Evolutionary conservation across 805 yeast species (phyloP).

Genomic region (Candida adriatica): DNA sequence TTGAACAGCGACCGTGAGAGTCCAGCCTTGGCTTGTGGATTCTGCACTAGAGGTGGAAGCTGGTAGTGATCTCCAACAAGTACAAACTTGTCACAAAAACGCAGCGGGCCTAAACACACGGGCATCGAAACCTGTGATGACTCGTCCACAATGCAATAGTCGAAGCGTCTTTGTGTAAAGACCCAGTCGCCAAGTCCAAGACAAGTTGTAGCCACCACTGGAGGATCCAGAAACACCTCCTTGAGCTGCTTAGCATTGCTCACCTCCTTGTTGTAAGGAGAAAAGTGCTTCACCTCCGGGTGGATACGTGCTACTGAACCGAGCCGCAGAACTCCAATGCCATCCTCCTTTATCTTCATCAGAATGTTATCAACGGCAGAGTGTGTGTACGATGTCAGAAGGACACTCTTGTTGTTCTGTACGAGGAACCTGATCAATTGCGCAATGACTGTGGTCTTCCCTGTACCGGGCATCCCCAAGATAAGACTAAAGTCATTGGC

Average conservation of each 20-base stretch:
- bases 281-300: conserved; percentile 46
- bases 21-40: conserved; percentile 53
- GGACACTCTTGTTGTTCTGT: conserved; percentile 53
- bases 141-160: conserved; percentile 92
- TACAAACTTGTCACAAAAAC: conserved; percentile 70
- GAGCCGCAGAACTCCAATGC: conserved; percentile 52
- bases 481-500: conserved; percentile 74
- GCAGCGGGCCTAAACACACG: conserved; percentile 78
- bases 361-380: conserved; percentile 94
- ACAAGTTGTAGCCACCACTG: conserved; percentile 85
- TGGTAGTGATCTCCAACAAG: conserved; percentile 97
- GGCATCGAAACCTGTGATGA: conserved; percentile 96
- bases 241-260: conserved; percentile 39
- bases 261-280: conserved; percentile 37
- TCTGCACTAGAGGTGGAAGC: conserved; percentile 79
- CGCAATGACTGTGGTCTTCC: conserved; percentile 87
- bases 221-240: conserved; percentile 44
- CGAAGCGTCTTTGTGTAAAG: conserved; percentile 57
- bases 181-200: conserved; percentile 63
- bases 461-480: conserved; percentile 98
- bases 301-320: conserved; percentile 61
- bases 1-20: conserved; percentile 74
- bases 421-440: conserved; percentile 60
- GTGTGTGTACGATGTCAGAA: conserved; percentile 84
- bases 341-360: conserved; percentile 51